Evolutionary conservation across 352 stramenopile genomes (phyloP), one percentile per base, ranked within the genome.

Genomic region (Phytophthora kernoviae): DNA sequence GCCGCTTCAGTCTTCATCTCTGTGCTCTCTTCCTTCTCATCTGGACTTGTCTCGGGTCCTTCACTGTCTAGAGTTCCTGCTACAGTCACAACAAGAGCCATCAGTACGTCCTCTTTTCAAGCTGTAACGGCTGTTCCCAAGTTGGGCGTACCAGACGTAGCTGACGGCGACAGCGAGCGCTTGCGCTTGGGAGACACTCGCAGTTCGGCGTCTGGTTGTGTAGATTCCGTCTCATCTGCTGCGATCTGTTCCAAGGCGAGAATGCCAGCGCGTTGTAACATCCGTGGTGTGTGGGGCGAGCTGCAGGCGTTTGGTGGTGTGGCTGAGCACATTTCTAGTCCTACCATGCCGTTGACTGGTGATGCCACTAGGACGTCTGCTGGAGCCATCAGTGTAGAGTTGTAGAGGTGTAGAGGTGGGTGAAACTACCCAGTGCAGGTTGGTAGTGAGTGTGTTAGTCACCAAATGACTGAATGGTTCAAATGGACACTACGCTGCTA

Each of bases 181-280:
- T 90, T 90, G 51, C 81, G 81, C 70, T 87, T 88, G 42, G 69
- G 68, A 21, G 75, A 77, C 33, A 32, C 18, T 50, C 41, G 39
- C 40, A 47, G 51, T 11, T 41, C 50, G 17, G 39, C 34, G 41
- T 33, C 44, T 26, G 15, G n/a, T 45, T 43, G 63, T 32, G 44
- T 12, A 12, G 22, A 45, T 7, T 43, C 44, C 37, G 68, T 54
- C 42, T 69, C 57, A n/a, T 84, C 68, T 46, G 70, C 47, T 32
- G 67, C 74, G 49, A 88, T 79, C 34, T 73, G 59, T 45, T 84
- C 75, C n/a, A 90, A 67, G 20, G 76, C 69, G 52, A 65, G 74
- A 17, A 81, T 63, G 21, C 79, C 74, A 7, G 83, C 70, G 43
- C 75, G 65, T 44, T 84, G 80, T 22, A 90, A 60, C 30, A 86